Conservation (phyloP, 2,329 filamentous ascomycete species). For the Hymenoscyphus repandus region DNA sequence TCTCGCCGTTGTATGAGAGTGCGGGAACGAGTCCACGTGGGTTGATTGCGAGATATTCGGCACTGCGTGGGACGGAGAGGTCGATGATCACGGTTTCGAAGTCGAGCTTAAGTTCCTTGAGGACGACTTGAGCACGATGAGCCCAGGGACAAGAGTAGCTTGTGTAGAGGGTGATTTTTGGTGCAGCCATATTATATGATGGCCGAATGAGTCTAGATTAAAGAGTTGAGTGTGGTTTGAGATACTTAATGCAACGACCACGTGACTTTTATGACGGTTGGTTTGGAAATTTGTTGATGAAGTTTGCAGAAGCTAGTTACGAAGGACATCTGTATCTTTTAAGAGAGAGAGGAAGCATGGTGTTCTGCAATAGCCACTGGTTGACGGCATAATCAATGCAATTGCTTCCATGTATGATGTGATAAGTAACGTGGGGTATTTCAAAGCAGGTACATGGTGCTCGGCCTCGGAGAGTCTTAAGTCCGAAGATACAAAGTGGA, state of each 20-base stretch:
- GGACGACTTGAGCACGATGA: neutral
- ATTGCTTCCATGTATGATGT: too few species aligned
- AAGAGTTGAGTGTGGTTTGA: neutral
- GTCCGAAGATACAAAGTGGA: too few species aligned
- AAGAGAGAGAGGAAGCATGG: too few species aligned
- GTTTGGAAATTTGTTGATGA: too few species aligned
- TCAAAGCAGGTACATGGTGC: too few species aligned
- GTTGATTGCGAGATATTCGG: constrained; percentile 71
- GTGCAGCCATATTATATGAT: neutral
- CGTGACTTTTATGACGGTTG: too few species aligned
- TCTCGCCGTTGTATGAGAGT: constrained; percentile 59
- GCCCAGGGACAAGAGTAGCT: neutral
- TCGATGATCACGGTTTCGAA: neutral
- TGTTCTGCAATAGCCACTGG: too few species aligned
- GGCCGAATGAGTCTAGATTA: neutral
- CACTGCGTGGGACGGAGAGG: neutral
- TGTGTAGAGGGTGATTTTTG: neutral
- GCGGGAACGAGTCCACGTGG: constrained; percentile 73
- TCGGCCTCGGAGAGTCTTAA: too few species aligned
- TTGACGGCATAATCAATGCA: too few species aligned
- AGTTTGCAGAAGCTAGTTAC: too few species aligned
- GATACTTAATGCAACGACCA: neutral
- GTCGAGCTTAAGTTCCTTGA: neutral
- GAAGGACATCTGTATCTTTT: too few species aligned
- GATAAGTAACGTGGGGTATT: too few species aligned